A percentile compares a stretch with the other conserved stretches of the same genome.
phyloP scores from a whole-genome alignment of 495 filamentous ascomycete genomes.

The Aspergillus steynii region DNA sequence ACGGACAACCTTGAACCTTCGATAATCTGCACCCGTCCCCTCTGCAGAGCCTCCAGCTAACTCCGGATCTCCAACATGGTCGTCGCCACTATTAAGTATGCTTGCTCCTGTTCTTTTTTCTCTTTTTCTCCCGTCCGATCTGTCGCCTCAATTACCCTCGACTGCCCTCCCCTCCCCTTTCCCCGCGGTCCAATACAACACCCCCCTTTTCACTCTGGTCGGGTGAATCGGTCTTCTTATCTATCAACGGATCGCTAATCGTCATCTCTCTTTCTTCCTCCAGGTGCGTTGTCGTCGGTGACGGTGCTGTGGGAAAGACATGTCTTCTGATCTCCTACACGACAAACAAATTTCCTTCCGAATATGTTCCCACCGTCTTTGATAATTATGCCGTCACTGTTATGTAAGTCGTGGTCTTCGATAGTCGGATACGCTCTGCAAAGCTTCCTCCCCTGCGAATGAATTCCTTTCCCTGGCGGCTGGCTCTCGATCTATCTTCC shows the following conservation, averaged over 20 bases:
- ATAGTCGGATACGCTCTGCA: background rate
- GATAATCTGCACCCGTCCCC: constrained; percentile 9
- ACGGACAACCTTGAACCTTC: constrained; percentile 8
- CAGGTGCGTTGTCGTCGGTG: constrained; percentile 97
- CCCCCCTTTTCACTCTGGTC: background rate
- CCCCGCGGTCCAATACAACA: background rate
- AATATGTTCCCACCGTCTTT: constrained; percentile 99
- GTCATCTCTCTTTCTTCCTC: constrained; percentile 12
- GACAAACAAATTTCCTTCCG: constrained; percentile 98
- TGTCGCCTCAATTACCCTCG: background rate
- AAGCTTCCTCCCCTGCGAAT: background rate
- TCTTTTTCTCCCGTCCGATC: constrained; percentile 1
- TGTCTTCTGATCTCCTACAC: constrained; percentile 99
- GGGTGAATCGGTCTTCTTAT: constrained; percentile 4
- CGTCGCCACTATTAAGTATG: constrained; percentile 83
- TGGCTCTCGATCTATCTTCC: too few species aligned
- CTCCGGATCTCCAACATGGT: constrained; percentile 58
- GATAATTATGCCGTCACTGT: constrained; percentile 99
- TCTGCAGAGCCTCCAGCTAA: constrained; percentile 9
- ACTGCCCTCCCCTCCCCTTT: constrained; percentile 11
- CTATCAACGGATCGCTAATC: constrained; percentile 27
- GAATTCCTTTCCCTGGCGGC: background rate
- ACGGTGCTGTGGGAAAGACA: constrained; percentile 98
- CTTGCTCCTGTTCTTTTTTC: background rate
- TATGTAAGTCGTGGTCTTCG: constrained; percentile 67